phyloP scores from a whole-genome alignment of 1,284 basidiomycete genomes.

The Ceratobasidium sp. region DNA sequence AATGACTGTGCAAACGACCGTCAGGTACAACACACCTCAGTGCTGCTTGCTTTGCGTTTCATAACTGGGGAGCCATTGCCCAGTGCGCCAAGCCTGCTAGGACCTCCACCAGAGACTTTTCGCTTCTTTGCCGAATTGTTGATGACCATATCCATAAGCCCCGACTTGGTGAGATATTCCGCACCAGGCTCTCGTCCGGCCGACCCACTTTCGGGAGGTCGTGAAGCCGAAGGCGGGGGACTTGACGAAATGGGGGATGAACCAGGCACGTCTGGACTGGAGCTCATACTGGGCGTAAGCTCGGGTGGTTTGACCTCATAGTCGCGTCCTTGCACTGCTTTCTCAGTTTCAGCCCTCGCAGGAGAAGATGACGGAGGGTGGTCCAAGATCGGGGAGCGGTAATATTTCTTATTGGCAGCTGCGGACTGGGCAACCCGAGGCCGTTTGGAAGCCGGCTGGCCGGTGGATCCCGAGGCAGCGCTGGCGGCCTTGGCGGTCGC shows the following conservation, averaged over 20 bases:
- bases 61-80: constrained; percentile 27
- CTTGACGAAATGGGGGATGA: constrained; percentile 31
- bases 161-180: constrained; percentile 24
- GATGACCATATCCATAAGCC: constrained; percentile 35
- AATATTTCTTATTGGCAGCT: constrained; percentile 12
- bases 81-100: constrained; percentile 10
- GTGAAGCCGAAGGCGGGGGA: constrained; percentile 10
- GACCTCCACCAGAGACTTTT: constrained; percentile 12
- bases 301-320: constrained; percentile 1
- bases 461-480: not conserved
- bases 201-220: not conserved
- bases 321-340: constrained; percentile 1
- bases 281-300: constrained; percentile 27
- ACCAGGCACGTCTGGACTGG: constrained; percentile 10
- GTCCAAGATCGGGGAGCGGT: constrained; percentile 5
- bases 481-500: not conserved
- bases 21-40: constrained; percentile 2
- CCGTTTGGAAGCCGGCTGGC: constrained; percentile 14
- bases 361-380: constrained; percentile 24
- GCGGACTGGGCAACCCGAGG: not conserved
- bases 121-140: constrained; percentile 33
- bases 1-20: not conserved
- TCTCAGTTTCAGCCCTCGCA: constrained; percentile 1
- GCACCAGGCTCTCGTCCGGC: not conserved
- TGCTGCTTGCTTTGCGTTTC: constrained; percentile 19